Conservation (phyloP, 2,329 filamentous ascomycete species). For the Aspergillus uvarum region DNA sequence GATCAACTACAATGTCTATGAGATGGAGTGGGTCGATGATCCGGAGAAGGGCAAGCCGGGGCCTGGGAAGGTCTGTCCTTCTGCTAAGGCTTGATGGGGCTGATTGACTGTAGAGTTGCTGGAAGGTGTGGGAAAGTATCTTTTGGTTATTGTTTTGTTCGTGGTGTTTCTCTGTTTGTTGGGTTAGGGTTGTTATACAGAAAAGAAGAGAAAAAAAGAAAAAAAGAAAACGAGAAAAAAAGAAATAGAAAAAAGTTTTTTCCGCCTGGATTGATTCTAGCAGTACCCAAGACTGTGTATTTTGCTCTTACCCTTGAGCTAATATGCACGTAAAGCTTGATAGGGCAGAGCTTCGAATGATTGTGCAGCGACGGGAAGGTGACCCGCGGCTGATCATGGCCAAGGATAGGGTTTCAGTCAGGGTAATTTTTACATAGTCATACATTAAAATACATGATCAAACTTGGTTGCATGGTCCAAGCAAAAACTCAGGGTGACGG, state of each 20-base stretch:
- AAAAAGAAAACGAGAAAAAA: not conserved
- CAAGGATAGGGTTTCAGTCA: too few relatives aligned
- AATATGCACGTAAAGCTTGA: too few relatives aligned
- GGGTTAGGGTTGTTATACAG: not conserved
- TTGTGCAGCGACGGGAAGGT: too few relatives aligned
- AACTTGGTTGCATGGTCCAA: too few relatives aligned
- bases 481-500: too few relatives aligned
- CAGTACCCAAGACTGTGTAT: too few relatives aligned
- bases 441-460: too few relatives aligned
- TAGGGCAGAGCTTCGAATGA: too few relatives aligned
- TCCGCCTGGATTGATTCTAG: not conserved
- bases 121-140: not conserved
- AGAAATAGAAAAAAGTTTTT: not conserved
- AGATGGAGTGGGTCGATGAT: not conserved
- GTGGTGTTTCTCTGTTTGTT: not conserved
- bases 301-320: too few relatives aligned
- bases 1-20: slow-evolving; percentile 11
- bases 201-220: not conserved
- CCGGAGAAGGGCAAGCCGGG: not conserved
- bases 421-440: too few relatives aligned
- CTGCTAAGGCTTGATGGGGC: not conserved
- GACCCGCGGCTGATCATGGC: too few relatives aligned
- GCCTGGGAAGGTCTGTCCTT: not conserved
- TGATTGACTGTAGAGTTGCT: not conserved
- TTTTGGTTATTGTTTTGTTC: not conserved